Evolutionary conservation across 139 green algal species (phyloP).

Genomic region (Deuterostichococcus epilithicus): DNA sequence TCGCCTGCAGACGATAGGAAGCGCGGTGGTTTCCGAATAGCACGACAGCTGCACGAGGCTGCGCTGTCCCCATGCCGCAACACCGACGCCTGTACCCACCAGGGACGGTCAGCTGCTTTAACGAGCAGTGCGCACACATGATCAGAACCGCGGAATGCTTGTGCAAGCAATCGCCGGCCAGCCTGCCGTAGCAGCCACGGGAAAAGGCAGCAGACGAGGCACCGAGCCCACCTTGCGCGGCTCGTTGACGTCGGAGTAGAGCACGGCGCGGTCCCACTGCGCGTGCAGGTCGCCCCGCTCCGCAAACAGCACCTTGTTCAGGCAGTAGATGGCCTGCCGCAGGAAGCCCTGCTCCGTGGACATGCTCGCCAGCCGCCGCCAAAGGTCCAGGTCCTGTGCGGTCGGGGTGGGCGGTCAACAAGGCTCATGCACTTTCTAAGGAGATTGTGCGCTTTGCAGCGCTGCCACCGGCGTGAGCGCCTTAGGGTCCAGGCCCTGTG

Average conservation of each 20-base stretch:
- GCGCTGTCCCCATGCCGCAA: no score
- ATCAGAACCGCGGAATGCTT: no score
- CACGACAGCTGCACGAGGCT: no score
- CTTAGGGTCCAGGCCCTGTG: no score
- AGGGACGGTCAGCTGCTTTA: no score
- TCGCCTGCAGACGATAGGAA: slow-evolving; percentile 15
- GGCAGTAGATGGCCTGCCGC: slow-evolving; percentile 86
- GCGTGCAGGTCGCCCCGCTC: slow-evolving; percentile 66
- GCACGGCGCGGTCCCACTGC: slow-evolving; percentile 59
- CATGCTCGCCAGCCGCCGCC: slow-evolving; percentile 70
- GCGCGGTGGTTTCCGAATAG: no score
- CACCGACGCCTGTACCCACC: no score
- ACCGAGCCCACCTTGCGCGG: slow-evolving; percentile 32
- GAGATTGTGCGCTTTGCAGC: not conserved
- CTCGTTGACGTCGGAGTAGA: slow-evolving; percentile 55
- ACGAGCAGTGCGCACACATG: no score
- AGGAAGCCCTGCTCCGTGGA: slow-evolving; percentile 62
- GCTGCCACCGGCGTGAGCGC: no score
- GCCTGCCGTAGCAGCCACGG: not conserved
- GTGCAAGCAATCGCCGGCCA: no score
- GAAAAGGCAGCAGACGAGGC: not conserved
- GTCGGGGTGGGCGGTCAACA: not conserved
- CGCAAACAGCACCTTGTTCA: slow-evolving; percentile 48
- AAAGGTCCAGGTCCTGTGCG: slow-evolving; percentile 60
- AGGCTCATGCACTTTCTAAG: not conserved